Evolutionary conservation across 768 basidiomycete species (phyloP).

Genomic region (Macrocybe gigantea): DNA sequence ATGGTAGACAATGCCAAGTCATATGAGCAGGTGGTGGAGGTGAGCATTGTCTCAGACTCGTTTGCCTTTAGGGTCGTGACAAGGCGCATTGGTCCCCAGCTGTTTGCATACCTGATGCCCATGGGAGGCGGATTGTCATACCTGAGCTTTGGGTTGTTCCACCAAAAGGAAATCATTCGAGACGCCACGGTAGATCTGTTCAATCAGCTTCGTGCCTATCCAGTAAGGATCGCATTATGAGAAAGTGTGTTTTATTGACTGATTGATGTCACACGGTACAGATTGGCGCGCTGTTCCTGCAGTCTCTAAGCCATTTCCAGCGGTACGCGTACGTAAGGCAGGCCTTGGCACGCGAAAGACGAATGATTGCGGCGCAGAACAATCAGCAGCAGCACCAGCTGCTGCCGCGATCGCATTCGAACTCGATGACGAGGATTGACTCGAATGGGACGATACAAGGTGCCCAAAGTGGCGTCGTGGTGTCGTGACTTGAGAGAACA

Average conservation of each 20-base stretch:
- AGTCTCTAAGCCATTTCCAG: constrained; percentile 83
- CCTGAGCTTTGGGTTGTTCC: constrained; percentile 87
- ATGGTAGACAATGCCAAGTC: constrained; percentile 66
- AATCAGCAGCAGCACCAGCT: constrained; percentile 17
- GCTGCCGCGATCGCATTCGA: constrained; percentile 24
- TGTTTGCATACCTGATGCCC: constrained; percentile 72
- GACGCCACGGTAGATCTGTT: constrained; percentile 82
- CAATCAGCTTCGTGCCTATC: constrained; percentile 67
- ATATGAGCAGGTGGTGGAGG: constrained; percentile 91
- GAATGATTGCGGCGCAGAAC: constrained; percentile 21
- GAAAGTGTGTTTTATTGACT: background rate
- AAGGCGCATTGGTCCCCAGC: constrained; percentile 34
- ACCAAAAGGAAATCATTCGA: constrained; percentile 71
- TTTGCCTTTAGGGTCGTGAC: background rate
- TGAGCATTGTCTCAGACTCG: constrained; percentile 20
- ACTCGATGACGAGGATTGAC: constrained; percentile 14
- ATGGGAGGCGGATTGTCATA: constrained; percentile 81
- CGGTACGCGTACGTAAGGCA: constrained; percentile 83
- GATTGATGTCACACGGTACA: constrained; percentile 21
- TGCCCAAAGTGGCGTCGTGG: too few species aligned
- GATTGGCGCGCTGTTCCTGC: constrained; percentile 76
- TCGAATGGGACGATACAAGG: too few species aligned
- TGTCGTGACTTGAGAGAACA: too few species aligned
- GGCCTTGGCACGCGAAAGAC: constrained; percentile 60
- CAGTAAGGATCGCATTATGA: constrained; percentile 44